A percentile compares a stretch with the other conserved stretches of the same genome.
Evolutionary conservation across 306 rosid species (phyloP).

Genomic region (Quercus wislizeni): DNA sequence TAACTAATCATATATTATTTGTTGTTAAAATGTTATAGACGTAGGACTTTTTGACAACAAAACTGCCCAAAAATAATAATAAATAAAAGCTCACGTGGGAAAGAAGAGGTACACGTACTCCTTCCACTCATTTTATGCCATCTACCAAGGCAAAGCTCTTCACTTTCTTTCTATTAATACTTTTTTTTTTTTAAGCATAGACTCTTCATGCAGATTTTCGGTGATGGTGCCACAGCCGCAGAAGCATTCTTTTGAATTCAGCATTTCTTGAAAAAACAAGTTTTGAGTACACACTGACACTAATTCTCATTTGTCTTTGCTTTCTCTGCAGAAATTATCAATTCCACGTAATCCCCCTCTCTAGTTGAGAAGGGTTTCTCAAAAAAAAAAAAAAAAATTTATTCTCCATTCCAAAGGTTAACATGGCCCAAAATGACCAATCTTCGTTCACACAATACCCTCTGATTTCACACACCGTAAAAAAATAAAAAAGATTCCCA

Average conservation of each 20-base stretch:
- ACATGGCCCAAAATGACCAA: not conserved
- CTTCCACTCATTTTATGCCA: no score
- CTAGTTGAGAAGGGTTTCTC: no score
- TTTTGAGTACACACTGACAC: not conserved
- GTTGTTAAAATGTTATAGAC: rapidly evolving
- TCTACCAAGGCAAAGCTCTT: no score
- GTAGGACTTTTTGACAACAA: rapidly evolving
- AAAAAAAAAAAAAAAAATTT: not conserved
- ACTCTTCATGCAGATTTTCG: no score
- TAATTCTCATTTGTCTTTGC: not conserved
- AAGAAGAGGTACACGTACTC: no score
- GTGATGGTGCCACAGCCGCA: no score
- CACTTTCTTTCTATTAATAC: no score
- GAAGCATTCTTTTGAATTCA: no score
- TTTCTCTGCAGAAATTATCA: not conserved
- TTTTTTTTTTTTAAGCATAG: no score
- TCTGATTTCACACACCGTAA: constrained; percentile 8
- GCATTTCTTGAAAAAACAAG: not conserved
- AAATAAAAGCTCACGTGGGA: no score
- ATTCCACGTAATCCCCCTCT: no score
- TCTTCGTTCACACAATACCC: not conserved
- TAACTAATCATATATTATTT: rapidly evolving
- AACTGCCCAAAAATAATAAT: no score
- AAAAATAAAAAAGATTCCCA: constrained; percentile 7
- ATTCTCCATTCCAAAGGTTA: not conserved